Conservation (phyloP, 75 land plant species). For the Pseudotsuga menziesii region DNA sequence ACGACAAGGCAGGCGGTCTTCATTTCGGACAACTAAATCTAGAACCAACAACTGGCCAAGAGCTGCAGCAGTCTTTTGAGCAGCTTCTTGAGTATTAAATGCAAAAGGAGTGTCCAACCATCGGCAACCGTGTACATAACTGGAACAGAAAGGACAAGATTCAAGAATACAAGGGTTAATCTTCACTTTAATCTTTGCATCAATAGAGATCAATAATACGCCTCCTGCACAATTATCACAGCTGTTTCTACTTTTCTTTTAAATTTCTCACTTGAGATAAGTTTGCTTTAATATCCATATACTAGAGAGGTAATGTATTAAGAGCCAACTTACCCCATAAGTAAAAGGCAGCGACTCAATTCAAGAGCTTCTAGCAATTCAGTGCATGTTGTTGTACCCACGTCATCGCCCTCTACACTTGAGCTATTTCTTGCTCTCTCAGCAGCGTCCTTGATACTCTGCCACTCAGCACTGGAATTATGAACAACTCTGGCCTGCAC, state of each 20-base stretch:
- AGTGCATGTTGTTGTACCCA: slow-evolving; percentile 65
- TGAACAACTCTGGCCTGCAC: slow-evolving; percentile 87
- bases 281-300: too few species aligned
- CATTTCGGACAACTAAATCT: slow-evolving; percentile 93
- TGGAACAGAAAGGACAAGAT: slow-evolving; percentile 24
- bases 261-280: too few species aligned
- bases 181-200: not conserved
- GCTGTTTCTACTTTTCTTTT: too few species aligned
- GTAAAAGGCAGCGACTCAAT: slow-evolving; percentile 75
- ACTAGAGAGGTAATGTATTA: too few species aligned
- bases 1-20: slow-evolving; percentile 89
- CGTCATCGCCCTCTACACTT: slow-evolving; percentile 54
- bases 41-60: slow-evolving; percentile 79
- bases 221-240: not conserved
- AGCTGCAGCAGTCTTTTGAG: slow-evolving; percentile 59
- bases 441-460: slow-evolving; percentile 69
- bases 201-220: not conserved
- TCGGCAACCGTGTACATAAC: slow-evolving; percentile 88
- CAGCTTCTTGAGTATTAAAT: slow-evolving; percentile 55
- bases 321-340: slow-evolving; percentile 98
- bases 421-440: slow-evolving; percentile 58
- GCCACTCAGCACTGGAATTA: slow-evolving; percentile 77
- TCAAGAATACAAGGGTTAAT: not conserved
- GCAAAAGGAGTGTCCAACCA: slow-evolving; percentile 61
- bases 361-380: slow-evolving; percentile 92